Evolutionary conservation across 2,329 filamentous ascomycete genomes (phyloP).

Genomic region (Aaosphaeria arxii): DNA sequence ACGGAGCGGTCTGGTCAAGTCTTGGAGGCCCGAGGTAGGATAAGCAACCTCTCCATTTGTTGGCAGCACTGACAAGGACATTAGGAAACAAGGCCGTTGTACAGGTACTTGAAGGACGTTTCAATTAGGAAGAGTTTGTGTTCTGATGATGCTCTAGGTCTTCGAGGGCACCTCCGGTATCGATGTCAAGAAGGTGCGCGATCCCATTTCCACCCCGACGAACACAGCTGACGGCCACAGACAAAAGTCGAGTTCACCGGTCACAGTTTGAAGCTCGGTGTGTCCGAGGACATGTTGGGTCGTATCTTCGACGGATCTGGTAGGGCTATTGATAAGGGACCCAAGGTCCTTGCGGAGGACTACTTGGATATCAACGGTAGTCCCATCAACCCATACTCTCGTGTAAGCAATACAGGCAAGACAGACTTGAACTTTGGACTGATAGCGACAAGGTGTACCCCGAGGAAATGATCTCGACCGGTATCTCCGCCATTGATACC

Average conservation of each 20-base stretch:
- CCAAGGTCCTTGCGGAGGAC: constrained; percentile 95
- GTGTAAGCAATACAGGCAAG: constrained; percentile 54
- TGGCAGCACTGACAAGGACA: constrained; percentile 11
- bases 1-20: constrained; percentile 92
- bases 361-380: constrained; percentile 99
- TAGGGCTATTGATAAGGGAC: constrained; percentile 97
- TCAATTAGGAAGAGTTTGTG: background rate
- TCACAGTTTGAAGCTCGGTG: constrained; percentile 95
- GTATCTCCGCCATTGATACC: constrained; percentile 98
- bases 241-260: constrained; percentile 97
- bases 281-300: constrained; percentile 98
- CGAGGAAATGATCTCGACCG: constrained; percentile 99
- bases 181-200: constrained; percentile 85
- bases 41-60: background rate
- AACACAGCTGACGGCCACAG: constrained; percentile 46
- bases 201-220: constrained; percentile 5
- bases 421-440: background rate
- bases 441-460: constrained; percentile 72
- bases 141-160: constrained; percentile 59
- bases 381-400: constrained; percentile 96
- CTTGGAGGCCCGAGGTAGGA: constrained; percentile 88
- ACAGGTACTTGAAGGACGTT: constrained; percentile 61
- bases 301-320: constrained; percentile 98
- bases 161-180: constrained; percentile 97
- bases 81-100: constrained; percentile 90